Evolutionary conservation across 192 early-diverging fungal genomes (phyloP), one percentile per base, ranked within the genome.

Genomic region (Backusella mclennaniae): DNA sequence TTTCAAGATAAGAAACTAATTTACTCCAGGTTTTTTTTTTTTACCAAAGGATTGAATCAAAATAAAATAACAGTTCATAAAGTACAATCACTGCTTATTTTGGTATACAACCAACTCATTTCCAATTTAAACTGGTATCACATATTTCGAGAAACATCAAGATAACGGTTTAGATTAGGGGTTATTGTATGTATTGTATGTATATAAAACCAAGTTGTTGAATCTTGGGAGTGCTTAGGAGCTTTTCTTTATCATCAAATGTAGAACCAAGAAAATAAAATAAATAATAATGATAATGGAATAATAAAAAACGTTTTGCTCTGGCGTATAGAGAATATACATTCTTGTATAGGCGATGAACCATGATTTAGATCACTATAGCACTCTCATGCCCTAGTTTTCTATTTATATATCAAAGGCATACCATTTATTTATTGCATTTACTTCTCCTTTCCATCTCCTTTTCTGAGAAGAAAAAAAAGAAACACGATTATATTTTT

Each of bases 391-490:
- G 3, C 41, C 69, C 26, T 31, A n/a, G 31, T 12, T 73, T 49
- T 39, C 46, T 36, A 73, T 73, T 49, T 71, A n/a, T 71, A 46
- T 71, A 35, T 29, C 70, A 35, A 29, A 39, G 11, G 33, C 8
- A 46, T 46, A 46, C 39, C 21, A 38, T 42, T 71, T 39, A 39
- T n/a, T 71, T 71, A 42, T 42, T 44, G 35, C 35, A 44, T 71
- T 71, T 38, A 56, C 21, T 56, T 26, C 53, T 56, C 53, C 53
- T 56, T 56, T 56, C 7, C 21, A 56, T 63, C 56, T 63, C 56
- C 56, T 63, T 63, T 63, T 63, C 56, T 63, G 56, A 63, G 56
- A 63, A 63, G 56, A 63, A 63, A 29, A 63, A 21, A 29, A 63
- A 63, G 21, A 63, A 29, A 63, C 23, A 63, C 21, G 26, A 11